Evolutionary conservation across 2,329 filamentous ascomycete species (phyloP), one percentile per base, ranked within the genome.

Genomic region (Pseudonectria buxi): DNA sequence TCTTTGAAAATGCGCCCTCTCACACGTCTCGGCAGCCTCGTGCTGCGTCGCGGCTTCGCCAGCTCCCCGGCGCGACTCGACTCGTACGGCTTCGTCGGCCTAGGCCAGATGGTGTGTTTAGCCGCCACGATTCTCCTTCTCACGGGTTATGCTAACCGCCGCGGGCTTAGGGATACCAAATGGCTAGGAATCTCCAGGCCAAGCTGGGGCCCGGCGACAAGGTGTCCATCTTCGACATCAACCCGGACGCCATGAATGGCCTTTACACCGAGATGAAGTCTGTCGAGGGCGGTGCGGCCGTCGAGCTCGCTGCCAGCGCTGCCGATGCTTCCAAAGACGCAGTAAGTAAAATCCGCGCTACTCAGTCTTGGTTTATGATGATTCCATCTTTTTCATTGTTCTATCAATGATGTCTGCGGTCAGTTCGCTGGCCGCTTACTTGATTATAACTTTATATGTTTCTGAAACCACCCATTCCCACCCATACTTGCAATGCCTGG

Each of bases 101-200:
- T 79, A 11, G 75, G 75, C 6, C 74, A 78, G 44, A 79, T 79
- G 75, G 74, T 78, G 59, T 22, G 65, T 50, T n/a, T 26, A 4
- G 4, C 30, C 26, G 4, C 14, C 26, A n/a, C n/a, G n/a, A n/a
- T 12, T 9, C 9, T 5, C 15, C 10, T 7, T 16, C 22, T 7
- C 7, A 3, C 4, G 10, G 13, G 18, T 6, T 9, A 22, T 18
- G 33, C 47, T 50, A 26, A 52, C 36, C 24, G 14, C 18, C 2
- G 3, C 7, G 9, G 11, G 24, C 28, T 6, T 32, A 78, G 74
- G 75, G 75, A 28, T 78, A 72, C 49, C 74, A 76, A 61, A 78
- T 79, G 75, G 75, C 74, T 42, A 72, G 69, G 58, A 79, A 78
- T 53, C 67, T 79, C 4, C 74, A 76, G 54, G 63, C 70, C 24